Percentiles rank a stretch among this genome's conserved stretches.
Evolutionary conservation across 257 asterid genomes (phyloP).

Genomic region (Solanum appendiculatum): DNA sequence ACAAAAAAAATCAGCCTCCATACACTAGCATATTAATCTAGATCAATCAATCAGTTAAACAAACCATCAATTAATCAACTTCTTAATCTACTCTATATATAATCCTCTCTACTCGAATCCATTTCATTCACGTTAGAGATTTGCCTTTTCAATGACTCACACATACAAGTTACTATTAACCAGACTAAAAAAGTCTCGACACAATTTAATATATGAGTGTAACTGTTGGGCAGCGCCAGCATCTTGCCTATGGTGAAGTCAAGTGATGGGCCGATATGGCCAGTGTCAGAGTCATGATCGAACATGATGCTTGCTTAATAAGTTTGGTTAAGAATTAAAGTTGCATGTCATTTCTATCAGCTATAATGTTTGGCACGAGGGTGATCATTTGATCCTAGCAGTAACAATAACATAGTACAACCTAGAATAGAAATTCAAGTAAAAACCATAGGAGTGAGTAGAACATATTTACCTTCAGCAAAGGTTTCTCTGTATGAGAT

Average conservation of each 20-base stretch:
- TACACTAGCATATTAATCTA: neutral
- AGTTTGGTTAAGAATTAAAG: neutral
- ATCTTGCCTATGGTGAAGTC: neutral
- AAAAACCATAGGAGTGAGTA: neutral
- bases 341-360: neutral
- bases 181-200: neutral
- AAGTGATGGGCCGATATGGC: neutral
- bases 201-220: neutral
- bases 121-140: neutral
- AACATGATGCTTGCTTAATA: neutral
- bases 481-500: conserved; percentile 58
- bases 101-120: neutral
- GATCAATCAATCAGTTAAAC: neutral
- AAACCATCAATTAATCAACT: neutral
- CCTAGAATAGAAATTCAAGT: neutral
- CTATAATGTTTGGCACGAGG: neutral
- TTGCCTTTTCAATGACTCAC: neutral
- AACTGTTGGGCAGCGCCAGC: neutral
- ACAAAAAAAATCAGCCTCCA: neutral
- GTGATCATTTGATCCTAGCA: neutral
- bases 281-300: neutral
- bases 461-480: conserved; percentile 7
- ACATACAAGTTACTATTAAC: neutral
- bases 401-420: neutral
- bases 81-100: neutral